Base-by-base conservation (phyloP, 306 rosid species). In the Cucumis melo region DNA sequence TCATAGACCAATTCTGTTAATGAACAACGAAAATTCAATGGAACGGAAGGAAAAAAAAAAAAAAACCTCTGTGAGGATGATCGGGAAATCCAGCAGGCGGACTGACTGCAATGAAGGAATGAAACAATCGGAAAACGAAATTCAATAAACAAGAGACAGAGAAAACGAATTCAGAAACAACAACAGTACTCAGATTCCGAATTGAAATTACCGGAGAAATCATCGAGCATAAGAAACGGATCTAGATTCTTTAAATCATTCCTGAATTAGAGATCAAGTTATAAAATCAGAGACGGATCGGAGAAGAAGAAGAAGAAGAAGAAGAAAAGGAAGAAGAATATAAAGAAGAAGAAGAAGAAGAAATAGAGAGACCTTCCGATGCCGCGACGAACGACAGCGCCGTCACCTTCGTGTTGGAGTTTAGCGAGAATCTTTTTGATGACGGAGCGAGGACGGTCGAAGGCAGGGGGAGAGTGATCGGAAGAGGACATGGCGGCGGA, bases 31-130 rank as follows among this genome's bases (percentile, higher is more conserved):
- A 63, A 63, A 63, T 63, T 63, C 70, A 63, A 63, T 34, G 10
- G 13, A 17, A 34, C 8, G 46, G 19, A 60, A 62, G 9, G 19
- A 60, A 62, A 6, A 27, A 27, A 3, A 3, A 4, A 32, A 32
- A 32, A 32, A 32, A 78, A 87, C 92, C 92, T 86, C 92, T 81
- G 83, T 86, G 92, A 36, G 92, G 92, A 83, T 88, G 92, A 64
- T 88, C 92, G 32, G 92, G 87, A 75, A 88, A 88, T 76, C 92
- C 92, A 60, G 87, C 89, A 32, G 92, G 92, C 44, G 90, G 82
- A 62, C 80, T 48, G 46, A 89, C 93, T 89, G 79, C 78, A 82
- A 76, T 16, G 63, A 20, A 76, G 13, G 68, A 20, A 78, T 58
- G 56, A 38, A 39, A 75, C 55, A 59, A 16, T 6, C 36, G 48